Base-by-base conservation (phyloP, 106 monocot species). In the Narthecium ossifragum region DNA sequence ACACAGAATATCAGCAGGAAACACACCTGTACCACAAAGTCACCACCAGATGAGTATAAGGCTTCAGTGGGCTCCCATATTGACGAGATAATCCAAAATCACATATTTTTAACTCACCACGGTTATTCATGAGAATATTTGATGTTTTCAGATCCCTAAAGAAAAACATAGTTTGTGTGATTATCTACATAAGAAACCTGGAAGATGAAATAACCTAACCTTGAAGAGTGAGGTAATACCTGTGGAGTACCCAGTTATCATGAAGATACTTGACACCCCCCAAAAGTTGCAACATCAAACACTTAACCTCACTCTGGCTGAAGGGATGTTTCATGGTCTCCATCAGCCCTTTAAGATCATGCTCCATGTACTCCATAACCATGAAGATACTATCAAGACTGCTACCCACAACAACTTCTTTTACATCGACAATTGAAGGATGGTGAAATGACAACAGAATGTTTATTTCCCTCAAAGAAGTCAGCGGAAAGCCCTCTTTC, bases 291-390 rank as follows among this genome's bases (percentile, higher is more conserved):
- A 81, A 47, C 89, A 89, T 84, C 31, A 89, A 63, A 63, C 79
- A 83, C 65, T 88, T 88, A 13, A 88, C 80, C 55, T 83, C 88
- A 24, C 88, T 83, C 43, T 84, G 70, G 62, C 78, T 81, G 62
- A 83, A 89, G 6, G 89, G 89, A 12, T 81, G 80, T 41, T 85
- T 89, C 81, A 85, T 84, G 14, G 69, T 62, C 61, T 81, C 80
- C 84, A 89, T 81, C 60, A 89, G 30, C 14, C 65, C 78, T 47
- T 89, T 78, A 13, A 89, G 63, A 68, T 89, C 89, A 63, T 84
- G 80, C 21, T 89, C 89, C 84, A 84, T 84, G 59, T 84, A 89
- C 51, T 89, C 89, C 89, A 89, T 89, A 6, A 85, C 89, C 77
- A 84, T 81, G 53, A 81, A 89, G 43, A 84, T 77, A 62, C 72